Evolutionary conservation across 345 rosid species (phyloP), one percentile per base, ranked within the genome.

Genomic region (Gossypium longicalyx): DNA sequence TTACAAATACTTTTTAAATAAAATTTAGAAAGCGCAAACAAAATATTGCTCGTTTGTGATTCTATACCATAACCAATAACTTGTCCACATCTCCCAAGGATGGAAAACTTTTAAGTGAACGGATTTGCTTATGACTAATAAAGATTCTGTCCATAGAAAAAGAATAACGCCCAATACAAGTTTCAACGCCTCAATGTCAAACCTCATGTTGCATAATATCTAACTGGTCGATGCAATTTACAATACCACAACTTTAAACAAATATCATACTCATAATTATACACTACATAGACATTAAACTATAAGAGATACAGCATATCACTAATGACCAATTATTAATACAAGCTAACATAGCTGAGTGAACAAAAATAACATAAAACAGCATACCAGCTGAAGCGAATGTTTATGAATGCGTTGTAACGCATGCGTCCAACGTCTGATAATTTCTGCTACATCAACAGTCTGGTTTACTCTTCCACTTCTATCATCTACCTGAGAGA

Each of bases 381-480:
- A 53, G 64, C 86, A 81, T 91, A 95, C 99, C 94, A 95, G 79
- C 73, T 84, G 99, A 79, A 93, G 93, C 38, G 99, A 93, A 76
- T 93, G 99, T 82, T 93, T 95, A 79, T 95, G 97, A 85, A 95
- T 90, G 79, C 97, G 96, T 77, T 93, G 99, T 80, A 95, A 86
- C 25, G 99, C 99, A 81, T 95, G 99, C 0, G 97, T 93, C 98
- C 99, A 95, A 62, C 99, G 92, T 81, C 99, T 86, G 75, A 95
- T 93, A 79, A 95, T 86, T 84, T 95, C 99, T 8, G 98, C 98
- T 20, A 95, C 92, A 83, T 95, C 99, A 80, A 93, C 97, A 34
- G 98, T 86, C 56, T 89, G 98, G 73, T 89, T 91, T 74, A 78
- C 82, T 82, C 94, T 89, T 83, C 94, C 98, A 78, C 91, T 83